Percentiles rank a stretch among this genome's conserved stretches.
Conservation (phyloP, 73 alveolate species). For the Symbiodinium natans region DNA sequence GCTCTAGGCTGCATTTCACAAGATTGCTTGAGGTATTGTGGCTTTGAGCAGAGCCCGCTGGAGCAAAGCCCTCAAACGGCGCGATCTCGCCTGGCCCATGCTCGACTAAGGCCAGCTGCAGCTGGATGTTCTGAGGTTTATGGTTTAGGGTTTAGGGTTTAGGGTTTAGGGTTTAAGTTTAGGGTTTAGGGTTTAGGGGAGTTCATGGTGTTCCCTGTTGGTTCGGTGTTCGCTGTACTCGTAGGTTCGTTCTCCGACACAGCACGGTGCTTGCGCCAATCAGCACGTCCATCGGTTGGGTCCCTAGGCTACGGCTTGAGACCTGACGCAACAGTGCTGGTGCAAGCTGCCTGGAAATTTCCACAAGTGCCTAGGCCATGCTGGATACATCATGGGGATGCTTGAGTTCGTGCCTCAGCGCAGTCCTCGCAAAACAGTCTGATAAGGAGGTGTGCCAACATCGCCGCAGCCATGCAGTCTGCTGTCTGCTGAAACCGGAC, state of each 20-base stretch:
- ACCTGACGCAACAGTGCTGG: not conserved
- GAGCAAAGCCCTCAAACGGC: conserved; percentile 28
- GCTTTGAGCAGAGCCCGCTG: conserved; percentile 30
- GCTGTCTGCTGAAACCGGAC: too few species aligned
- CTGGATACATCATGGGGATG: conserved; percentile 86
- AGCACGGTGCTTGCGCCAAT: conserved; percentile 74
- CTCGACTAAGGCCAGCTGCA: conserved; percentile 26
- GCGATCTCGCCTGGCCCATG: conserved; percentile 56
- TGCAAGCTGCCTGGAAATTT: not conserved
- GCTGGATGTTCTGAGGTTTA: not conserved
- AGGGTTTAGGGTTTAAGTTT: not conserved
- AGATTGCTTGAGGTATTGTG: conserved; percentile 77
- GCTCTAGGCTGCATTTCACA: not conserved
- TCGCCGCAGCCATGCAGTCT: not conserved
- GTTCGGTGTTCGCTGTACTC: too few species aligned
- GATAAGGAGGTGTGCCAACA: too few species aligned
- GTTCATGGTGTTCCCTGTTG: too few species aligned
- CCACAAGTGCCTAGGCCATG: conserved; percentile 23
- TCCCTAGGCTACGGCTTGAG: not conserved
- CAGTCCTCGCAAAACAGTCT: too few species aligned
- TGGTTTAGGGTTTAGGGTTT: not conserved
- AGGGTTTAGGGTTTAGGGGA: too few species aligned
- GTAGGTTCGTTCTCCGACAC: conserved; percentile 88
- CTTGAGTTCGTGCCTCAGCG: conserved; percentile 20
- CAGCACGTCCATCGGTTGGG: conserved; percentile 48